Conservation (phyloP, 305 asterid species). For the Caryopteris hybrid region DNA sequence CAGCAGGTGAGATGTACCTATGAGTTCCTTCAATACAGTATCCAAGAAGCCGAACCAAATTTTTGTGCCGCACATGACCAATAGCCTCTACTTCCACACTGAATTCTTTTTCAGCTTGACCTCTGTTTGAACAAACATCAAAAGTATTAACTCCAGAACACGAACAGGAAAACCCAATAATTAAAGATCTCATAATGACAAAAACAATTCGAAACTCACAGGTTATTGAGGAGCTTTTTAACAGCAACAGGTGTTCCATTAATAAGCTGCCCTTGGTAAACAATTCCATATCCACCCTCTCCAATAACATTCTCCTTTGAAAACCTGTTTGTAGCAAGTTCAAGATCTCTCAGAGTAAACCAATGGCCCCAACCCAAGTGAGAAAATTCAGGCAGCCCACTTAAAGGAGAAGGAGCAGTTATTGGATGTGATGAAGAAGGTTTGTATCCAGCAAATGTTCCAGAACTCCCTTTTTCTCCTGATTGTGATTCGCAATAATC, state of each 20-base stretch:
- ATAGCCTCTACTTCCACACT: slow-evolving; percentile 95
- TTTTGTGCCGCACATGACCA: slow-evolving; percentile 93
- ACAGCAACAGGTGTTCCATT: slow-evolving; percentile 86
- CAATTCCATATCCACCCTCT: no score
- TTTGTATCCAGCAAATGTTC: slow-evolving; percentile 40
- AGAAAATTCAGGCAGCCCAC: slow-evolving; percentile 87
- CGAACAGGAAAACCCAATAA: not conserved
- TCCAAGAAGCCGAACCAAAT: slow-evolving; percentile 92
- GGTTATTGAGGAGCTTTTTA: slow-evolving; percentile 84
- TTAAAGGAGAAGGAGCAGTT: slow-evolving; percentile 81
- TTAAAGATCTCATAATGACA: not conserved
- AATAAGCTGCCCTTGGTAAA: slow-evolving; percentile 68
- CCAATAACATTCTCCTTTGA: slow-evolving; percentile 73
- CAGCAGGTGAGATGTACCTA: slow-evolving; percentile 41
- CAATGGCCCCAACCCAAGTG: slow-evolving; percentile 99
- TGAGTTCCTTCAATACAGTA: slow-evolving; percentile 97
- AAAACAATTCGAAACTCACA: slow-evolving; percentile 50
- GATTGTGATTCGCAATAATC: slow-evolving; percentile 55
- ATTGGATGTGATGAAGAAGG: slow-evolving; percentile 56
- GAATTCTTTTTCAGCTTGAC: slow-evolving; percentile 97
- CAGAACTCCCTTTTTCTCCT: slow-evolving; percentile 85
- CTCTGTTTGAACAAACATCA: slow-evolving; percentile 37
- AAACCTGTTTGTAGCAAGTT: slow-evolving; percentile 74
- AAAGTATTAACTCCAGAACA: not conserved
- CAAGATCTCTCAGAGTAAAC: slow-evolving; percentile 92